Evolutionary conservation across 352 stramenopile species (phyloP).

Genomic region (Pythium phragmiticola): DNA sequence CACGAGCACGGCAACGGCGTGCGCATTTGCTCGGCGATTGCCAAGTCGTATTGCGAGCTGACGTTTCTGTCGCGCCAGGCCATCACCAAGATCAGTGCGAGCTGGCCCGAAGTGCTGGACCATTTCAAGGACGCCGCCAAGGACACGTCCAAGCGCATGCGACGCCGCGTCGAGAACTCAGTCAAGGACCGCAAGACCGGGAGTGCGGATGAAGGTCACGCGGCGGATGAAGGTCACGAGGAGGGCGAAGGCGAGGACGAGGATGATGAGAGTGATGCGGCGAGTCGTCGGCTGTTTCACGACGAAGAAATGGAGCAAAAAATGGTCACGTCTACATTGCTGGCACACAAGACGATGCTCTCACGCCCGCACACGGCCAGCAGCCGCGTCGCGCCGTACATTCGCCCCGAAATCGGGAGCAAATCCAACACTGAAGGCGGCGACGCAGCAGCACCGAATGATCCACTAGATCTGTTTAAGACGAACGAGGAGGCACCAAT

Average conservation of each 20-base stretch:
- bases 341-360: slow-evolving; percentile 23
- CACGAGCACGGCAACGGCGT: slow-evolving; percentile 76
- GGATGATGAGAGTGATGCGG: slow-evolving; percentile 6
- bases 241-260: too few relatives aligned
- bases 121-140: slow-evolving; percentile 58
- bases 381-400: slow-evolving; percentile 15
- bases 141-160: slow-evolving; percentile 44
- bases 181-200: slow-evolving; percentile 14
- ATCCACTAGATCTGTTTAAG: not conserved
- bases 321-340: slow-evolving; percentile 20
- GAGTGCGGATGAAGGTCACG: slow-evolving; percentile 23
- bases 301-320: slow-evolving; percentile 22
- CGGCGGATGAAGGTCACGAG: slow-evolving; percentile 21
- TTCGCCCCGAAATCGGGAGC: not conserved
- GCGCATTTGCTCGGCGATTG: slow-evolving; percentile 78
- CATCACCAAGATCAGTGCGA: slow-evolving; percentile 67
- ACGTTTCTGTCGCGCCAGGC: slow-evolving; percentile 77
- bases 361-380: not conserved
- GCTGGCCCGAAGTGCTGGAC: slow-evolving; percentile 69
- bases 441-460: not conserved
- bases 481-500: not conserved
- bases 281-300: not conserved
- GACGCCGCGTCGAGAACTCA: slow-evolving; percentile 29
- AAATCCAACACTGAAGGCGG: not conserved
- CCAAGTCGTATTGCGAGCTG: slow-evolving; percentile 74